Evolutionary conservation across 2,329 filamentous ascomycete genomes (phyloP), one percentile per base, ranked within the genome.

Genomic region (Acarospora socialis): DNA sequence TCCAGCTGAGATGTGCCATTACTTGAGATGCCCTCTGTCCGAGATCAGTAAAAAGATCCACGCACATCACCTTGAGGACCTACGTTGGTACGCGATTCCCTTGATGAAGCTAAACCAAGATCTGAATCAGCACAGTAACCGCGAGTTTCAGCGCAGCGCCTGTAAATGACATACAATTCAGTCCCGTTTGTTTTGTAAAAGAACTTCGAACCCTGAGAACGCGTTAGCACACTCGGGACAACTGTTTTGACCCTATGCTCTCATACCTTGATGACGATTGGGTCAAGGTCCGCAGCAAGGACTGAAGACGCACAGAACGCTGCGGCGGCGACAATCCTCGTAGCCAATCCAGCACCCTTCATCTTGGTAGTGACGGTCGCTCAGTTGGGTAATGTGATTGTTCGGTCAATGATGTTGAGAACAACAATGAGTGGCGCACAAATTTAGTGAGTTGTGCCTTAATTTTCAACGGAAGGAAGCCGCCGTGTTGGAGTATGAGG

Each of bases 61-160:
- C n/a, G n/a, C n/a, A n/a, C 5, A 10, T 14, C 15, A 18, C 7
- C 10, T 46, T 43, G 15, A 28, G 35, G 40, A 50, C 54, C 46
- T 56, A 63, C 52, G 74, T 66, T 98, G 90, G 63, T 98, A 98
- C 45, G 90, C 90, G 46, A 98, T 68, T 62, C 90, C 90, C 58
- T 79, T 82, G 57, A 95, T 82, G 67, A 75, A 92, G 61, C 68
- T 72, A 40, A 33, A 12, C 20, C 19, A n/a, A 28, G 36, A 43
- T 46, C 27, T 12, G 10, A 28, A n/a, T n/a, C n/a, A n/a, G n/a
- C n/a, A n/a, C n/a, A n/a, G n/a, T n/a, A n/a, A n/a, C n/a, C n/a
- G n/a, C n/a, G n/a, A n/a, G n/a, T n/a, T n/a, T n/a, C n/a, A n/a
- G n/a, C n/a, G n/a, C n/a, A n/a, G n/a, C n/a, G 18, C 9, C 33